These are phyloP conservation scores for Emmonsia crescens DNA, from an alignment of 2,329 filamentous ascomycete species.

Conservation along the genomic window DNA sequence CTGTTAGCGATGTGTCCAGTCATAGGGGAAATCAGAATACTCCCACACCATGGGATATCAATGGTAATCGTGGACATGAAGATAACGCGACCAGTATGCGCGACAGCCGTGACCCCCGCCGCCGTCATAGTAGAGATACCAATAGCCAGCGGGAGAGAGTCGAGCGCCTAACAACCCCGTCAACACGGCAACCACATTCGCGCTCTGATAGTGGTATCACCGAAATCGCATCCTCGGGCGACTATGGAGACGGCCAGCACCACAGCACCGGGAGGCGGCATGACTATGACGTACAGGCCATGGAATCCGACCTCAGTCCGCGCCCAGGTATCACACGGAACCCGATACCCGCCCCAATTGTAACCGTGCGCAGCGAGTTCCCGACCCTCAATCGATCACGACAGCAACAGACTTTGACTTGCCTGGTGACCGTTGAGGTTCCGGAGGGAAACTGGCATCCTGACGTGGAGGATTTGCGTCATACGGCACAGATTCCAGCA, in stretches of 20 bases:
- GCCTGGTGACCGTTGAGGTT: slow-evolving; percentile 86
- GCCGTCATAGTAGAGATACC: slow-evolving; percentile 33
- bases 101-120: slow-evolving; percentile 20
- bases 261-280: slow-evolving; percentile 59
- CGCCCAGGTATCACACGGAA: slow-evolving; percentile 53
- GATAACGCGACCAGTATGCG: slow-evolving; percentile 1
- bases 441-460: slow-evolving; percentile 45
- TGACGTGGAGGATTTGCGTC: slow-evolving; percentile 54
- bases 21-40: slow-evolving; percentile 44
- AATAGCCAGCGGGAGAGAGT: slow-evolving; percentile 34
- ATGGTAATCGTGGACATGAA: slow-evolving; percentile 10
- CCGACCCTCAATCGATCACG: slow-evolving; percentile 85
- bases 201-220: slow-evolving; percentile 72
- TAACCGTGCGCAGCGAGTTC: slow-evolving; percentile 95
- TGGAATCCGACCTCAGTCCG: slow-evolving; percentile 69
- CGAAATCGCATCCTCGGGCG: slow-evolving; percentile 60
- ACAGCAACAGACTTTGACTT: slow-evolving; percentile 90
- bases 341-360: slow-evolving; percentile 77
- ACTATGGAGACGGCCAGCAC: slow-evolving; percentile 67
- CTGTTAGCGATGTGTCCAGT: slow-evolving; percentile 50
- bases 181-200: slow-evolving; percentile 43
- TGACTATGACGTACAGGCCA: slow-evolving; percentile 91
- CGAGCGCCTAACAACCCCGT: slow-evolving; percentile 33
- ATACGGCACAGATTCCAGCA: slow-evolving; percentile 40
- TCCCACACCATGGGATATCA: slow-evolving; percentile 49